Evolutionary conservation across 139 green algal genomes (phyloP).

Genomic region (Chlamydomonas sphaeroides): DNA sequence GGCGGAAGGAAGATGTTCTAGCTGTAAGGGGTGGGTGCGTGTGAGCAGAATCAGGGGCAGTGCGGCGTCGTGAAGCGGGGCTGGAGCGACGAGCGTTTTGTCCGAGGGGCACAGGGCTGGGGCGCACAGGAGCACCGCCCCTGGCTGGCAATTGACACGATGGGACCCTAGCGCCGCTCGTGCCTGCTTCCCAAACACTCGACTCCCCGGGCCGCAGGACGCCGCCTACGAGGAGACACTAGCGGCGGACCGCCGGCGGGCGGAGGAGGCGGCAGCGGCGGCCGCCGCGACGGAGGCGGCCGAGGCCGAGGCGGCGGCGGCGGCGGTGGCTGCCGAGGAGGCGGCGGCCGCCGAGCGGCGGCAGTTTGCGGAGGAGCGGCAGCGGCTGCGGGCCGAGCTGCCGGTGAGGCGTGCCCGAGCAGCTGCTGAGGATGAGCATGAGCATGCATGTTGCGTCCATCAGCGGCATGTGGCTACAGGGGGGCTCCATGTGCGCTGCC

Average conservation of each 20-base stretch:
- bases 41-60: too few species aligned
- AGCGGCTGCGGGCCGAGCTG: background rate
- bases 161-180: too few species aligned
- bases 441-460: too few species aligned
- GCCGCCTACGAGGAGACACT: conserved; percentile 12
- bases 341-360: background rate
- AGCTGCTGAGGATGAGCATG: too few species aligned
- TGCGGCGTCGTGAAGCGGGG: too few species aligned
- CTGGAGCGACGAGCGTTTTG: too few species aligned
- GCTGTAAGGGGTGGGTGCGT: too few species aligned
- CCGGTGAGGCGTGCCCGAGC: background rate
- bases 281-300: background rate
- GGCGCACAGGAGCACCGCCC: background rate
- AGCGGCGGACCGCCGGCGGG: background rate
- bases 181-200: background rate
- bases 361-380: background rate
- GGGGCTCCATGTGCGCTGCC: too few species aligned
- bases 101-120: too few species aligned
- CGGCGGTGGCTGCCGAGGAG: background rate
- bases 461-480: too few species aligned
- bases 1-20: too few species aligned
- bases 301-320: background rate
- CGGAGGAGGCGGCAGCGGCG: conserved; percentile 11
- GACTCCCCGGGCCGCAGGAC: conserved; percentile 3
- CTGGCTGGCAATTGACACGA: background rate